Conservation (phyloP, 495 filamentous ascomycete species). For the Aspergillus conjunctus region DNA sequence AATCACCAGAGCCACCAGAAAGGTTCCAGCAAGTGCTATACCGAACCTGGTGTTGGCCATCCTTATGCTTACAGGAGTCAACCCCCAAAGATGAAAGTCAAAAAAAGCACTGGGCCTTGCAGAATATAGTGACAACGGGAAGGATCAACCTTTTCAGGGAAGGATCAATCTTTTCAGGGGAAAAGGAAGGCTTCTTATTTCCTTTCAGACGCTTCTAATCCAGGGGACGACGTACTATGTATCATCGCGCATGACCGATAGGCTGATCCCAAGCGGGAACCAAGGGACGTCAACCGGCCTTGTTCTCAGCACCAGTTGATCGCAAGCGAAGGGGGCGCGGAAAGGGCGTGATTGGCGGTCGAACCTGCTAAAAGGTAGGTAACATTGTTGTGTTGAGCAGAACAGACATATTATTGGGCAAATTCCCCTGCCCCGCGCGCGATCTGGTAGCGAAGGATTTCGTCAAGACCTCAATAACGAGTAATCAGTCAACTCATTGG, state of each 20-base stretch:
- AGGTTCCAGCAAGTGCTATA: conserved; percentile 28
- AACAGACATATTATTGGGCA: conserved; percentile 10
- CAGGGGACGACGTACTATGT: conserved; percentile 7
- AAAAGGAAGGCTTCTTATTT: conserved; percentile 9
- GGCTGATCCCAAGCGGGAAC: background rate
- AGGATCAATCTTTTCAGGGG: background rate
- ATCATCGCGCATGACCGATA: conserved; percentile 16
- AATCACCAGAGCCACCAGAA: conserved; percentile 32
- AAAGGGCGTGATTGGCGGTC: conserved; percentile 12
- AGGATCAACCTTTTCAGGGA: background rate
- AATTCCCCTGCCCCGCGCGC: conserved; percentile 12
- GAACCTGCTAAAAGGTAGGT: conserved; percentile 15
- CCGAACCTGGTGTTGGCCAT: conserved; percentile 38
- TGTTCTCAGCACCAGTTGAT: conserved; percentile 13
- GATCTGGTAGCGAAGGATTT: conserved; percentile 8
- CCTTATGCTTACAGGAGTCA: background rate
- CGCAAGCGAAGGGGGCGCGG: conserved; percentile 11
- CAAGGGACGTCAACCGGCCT: background rate
- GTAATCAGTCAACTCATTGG: conserved; percentile 9
- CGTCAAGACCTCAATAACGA: background rate
- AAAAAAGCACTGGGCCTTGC: background rate
- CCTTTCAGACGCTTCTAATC: background rate
- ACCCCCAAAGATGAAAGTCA: background rate
- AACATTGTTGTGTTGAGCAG: conserved; percentile 6
- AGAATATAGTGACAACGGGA: conserved; percentile 14